phyloP scores from a whole-genome alignment of 202 grass and related monocot species.

The Setaria italica region DNA sequence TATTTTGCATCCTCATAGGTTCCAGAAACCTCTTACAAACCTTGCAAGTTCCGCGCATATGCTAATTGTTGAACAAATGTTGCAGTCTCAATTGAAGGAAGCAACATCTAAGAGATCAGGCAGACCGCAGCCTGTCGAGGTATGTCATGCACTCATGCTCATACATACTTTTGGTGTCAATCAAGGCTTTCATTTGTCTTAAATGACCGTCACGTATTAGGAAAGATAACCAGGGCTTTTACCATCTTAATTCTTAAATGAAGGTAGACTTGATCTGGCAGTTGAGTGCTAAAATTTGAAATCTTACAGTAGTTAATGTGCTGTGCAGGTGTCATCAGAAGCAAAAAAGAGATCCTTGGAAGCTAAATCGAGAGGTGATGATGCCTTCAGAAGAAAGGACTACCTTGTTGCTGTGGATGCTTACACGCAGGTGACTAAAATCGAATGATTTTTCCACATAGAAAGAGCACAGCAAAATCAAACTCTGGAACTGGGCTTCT shows the following conservation, averaged over 20 bases:
- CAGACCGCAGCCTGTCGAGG: conserved; percentile 59
- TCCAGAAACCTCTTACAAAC: neutral
- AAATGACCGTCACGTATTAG: neutral
- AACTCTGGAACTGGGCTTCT: neutral
- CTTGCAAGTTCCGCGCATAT: neutral
- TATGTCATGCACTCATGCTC: conserved; percentile 34
- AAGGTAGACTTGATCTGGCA: neutral
- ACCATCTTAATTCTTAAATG: conserved; percentile 20
- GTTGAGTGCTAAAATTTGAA: conserved; percentile 2
- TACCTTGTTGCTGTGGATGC: conserved; percentile 78
- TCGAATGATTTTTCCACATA: neutral
- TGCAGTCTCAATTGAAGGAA: conserved; percentile 62
- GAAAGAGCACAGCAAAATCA: neutral
- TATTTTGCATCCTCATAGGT: conserved; percentile 17
- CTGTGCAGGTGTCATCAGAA: conserved; percentile 71
- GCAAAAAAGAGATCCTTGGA: conserved; percentile 77
- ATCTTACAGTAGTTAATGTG: conserved; percentile 1
- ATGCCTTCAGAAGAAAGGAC: conserved; percentile 85
- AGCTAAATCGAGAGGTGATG: conserved; percentile 88
- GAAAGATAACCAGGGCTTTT: neutral
- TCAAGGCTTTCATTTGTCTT: neutral
- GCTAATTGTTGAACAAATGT: neutral
- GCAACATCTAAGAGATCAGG: conserved; percentile 22
- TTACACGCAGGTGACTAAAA: conserved; percentile 80
- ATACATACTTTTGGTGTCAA: neutral